These are phyloP conservation scores for Thermochaetoides thermophila DNA, from an alignment of 495 filamentous ascomycete genomes.

Conservation along the genomic window DNA sequence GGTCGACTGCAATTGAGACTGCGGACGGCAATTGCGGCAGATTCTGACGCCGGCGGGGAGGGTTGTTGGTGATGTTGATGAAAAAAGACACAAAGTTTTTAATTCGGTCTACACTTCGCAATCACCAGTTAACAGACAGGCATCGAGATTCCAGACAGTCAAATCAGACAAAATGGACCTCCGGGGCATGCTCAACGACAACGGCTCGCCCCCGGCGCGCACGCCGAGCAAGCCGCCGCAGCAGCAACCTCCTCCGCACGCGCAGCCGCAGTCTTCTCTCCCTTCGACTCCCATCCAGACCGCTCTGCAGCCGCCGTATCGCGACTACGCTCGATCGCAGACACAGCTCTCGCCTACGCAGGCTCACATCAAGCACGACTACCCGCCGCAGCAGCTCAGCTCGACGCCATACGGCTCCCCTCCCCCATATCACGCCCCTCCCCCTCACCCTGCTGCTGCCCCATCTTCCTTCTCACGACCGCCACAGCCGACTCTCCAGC, in stretches of 20 bases:
- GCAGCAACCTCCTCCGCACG: conserved; percentile 12
- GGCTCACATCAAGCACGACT: conserved; percentile 24
- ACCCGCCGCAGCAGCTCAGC: conserved; percentile 17
- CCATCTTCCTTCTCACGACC: conserved; percentile 30
- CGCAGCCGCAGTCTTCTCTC: conserved; percentile 18
- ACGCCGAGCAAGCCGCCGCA: conserved; percentile 12
- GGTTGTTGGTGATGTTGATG: no score
- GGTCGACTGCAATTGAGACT: no score
- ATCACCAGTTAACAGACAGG: no score
- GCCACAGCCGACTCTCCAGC: conserved; percentile 18
- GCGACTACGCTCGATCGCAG: conserved; percentile 30
- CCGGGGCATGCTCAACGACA: conserved; percentile 38
- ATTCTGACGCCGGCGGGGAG: no score
- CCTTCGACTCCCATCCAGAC: conserved; percentile 35
- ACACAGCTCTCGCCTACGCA: conserved; percentile 29
- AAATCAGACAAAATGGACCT: conserved; percentile 42
- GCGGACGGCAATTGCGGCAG: no score
- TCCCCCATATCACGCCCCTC: no score
- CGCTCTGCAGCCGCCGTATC: conserved; percentile 26
- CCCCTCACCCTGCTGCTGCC: conserved; percentile 20
- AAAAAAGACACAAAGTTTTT: no score
- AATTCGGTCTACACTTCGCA: no score
- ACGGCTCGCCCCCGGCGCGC: conserved; percentile 15
- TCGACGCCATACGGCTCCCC: no score
- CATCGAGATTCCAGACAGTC: no score